These are phyloP conservation scores for Clitopilus hobsonii DNA, from an alignment of 768 basidiomycete genomes.

Conservation along the genomic window DNA sequence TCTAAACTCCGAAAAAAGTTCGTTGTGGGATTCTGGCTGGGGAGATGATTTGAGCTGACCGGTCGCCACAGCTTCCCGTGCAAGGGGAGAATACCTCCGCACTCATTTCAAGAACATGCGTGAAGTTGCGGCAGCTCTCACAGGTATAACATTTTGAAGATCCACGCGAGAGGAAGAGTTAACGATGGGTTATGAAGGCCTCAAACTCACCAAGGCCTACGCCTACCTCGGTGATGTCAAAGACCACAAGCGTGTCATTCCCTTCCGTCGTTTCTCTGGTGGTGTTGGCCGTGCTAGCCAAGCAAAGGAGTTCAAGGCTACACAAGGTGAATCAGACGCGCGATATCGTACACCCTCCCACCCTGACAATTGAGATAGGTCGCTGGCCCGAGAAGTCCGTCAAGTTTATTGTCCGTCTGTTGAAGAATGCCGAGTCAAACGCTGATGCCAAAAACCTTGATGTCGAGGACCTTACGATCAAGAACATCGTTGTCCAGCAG, in stretches of 20 bases:
- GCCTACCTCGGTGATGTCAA: conserved; percentile 88
- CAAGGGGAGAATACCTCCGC: conserved; percentile 95
- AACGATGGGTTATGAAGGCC: conserved; percentile 50
- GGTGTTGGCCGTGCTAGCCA: conserved; percentile 93
- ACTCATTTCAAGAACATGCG: conserved; percentile 99
- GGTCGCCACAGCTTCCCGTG: conserved; percentile 67
- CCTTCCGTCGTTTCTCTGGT: conserved; percentile 93
- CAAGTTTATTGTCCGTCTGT: conserved; percentile 86
- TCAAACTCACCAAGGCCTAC: conserved; percentile 94
- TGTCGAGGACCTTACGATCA: conserved; percentile 88
- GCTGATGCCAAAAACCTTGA: conserved; percentile 97
- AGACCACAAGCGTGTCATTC: conserved; percentile 96
- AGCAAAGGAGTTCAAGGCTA: conserved; percentile 95
- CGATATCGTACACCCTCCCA: not conserved
- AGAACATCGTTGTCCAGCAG: conserved; percentile 97
- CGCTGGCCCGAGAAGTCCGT: conserved; percentile 99
- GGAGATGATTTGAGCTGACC: conserved; percentile 12
- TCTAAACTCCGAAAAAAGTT: conserved; percentile 94
- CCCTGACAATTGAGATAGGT: conserved; percentile 49
- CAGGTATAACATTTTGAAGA: conserved; percentile 49
- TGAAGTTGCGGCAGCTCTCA: conserved; percentile 93
- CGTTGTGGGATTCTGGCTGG: conserved; percentile 20
- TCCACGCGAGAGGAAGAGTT: conserved; percentile 3
- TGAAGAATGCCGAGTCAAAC: conserved; percentile 99
- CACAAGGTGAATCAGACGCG: conserved; percentile 61